Base-by-base conservation (phyloP, 495 filamentous ascomycete genomes). In the Penicillium crystallinum region DNA sequence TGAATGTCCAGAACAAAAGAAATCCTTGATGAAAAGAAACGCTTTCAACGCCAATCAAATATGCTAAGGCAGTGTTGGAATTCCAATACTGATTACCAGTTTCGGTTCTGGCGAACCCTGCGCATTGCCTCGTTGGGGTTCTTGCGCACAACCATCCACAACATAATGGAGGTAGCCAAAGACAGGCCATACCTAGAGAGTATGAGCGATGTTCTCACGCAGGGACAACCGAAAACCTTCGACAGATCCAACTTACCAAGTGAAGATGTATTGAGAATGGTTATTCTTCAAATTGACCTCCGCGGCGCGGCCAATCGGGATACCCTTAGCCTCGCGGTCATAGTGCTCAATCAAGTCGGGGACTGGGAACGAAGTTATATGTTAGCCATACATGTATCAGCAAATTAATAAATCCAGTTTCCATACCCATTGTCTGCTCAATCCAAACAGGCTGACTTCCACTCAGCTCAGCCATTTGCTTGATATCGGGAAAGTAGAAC, bases 251-350 rank as follows among this genome's bases (percentile, higher is more conserved):
- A 75, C 83, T 63, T 81, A 96, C 93, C 93, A 98, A 46, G 93
- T 98, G 66, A 96, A 91, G 50, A 98, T 97, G 64, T 98, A 98
- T 73, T 98, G 92, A 57, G 88, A 83, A 71, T 98, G 93, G 68
- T 92, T 97, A 65, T 98, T 98, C 64, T 88, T 81, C 67, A 98
- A 71, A 69, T 93, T 95, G 52, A 98, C 93, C 72, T 93, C 90
- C 5, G 93, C 81, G 5, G 89, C 72, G 63, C 91, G 80, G n/a
- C 89, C 95, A 66, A 97, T 92, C 1, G 93, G 93, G 35, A 93
- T 85, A n/a, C 95, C 93, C 53, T 84, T 86, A 9, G 79, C 79
- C 59, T 85, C 76, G 60, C 88, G 76, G 42, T 90, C 82, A 65
- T 87, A 84, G 15, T 81, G 64, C 58, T 80, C 78, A 23, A 96